Percentiles rank a stretch among this genome's conserved stretches.
Evolutionary conservation across 1,284 basidiomycete genomes (phyloP).

Genomic region (Trichosporon sp.): DNA sequence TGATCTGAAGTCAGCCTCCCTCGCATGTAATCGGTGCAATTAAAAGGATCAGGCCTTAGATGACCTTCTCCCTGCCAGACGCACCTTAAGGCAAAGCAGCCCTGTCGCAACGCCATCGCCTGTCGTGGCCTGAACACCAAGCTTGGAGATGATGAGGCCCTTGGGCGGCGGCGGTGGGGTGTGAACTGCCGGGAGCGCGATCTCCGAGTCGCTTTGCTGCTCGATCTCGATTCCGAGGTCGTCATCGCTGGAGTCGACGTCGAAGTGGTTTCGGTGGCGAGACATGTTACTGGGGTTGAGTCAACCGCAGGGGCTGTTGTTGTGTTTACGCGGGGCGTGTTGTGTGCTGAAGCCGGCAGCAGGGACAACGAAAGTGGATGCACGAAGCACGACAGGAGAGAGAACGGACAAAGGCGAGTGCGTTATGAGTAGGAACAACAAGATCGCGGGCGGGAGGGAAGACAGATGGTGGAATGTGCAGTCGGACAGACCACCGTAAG

Average conservation of each 20-base stretch:
- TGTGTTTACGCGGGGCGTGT: background rate
- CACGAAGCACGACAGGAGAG: background rate
- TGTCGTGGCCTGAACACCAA: conserved; percentile 34
- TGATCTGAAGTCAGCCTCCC: conserved; percentile 23
- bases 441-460: background rate
- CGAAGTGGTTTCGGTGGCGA: background rate
- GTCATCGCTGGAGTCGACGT: background rate
- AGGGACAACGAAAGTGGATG: background rate
- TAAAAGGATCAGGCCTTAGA: background rate
- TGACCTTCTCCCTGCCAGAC: background rate
- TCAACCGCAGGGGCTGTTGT: background rate
- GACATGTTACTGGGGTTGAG: conserved; percentile 5
- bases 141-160: conserved; percentile 34
- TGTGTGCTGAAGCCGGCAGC: background rate
- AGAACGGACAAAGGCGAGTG: background rate
- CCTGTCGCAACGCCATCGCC: conserved; percentile 25
- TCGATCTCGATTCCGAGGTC: conserved; percentile 3
- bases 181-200: background rate
- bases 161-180: conserved; percentile 15
- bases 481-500: background rate
- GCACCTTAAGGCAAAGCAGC: conserved; percentile 39
- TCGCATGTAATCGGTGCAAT: background rate
- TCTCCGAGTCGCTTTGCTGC: background rate
- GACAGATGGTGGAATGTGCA: background rate
- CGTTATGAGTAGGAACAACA: background rate